These are phyloP conservation scores for Hymenotorrendiella dingleyae DNA, from an alignment of 2,329 filamentous ascomycete genomes.

Conservation along the genomic window DNA sequence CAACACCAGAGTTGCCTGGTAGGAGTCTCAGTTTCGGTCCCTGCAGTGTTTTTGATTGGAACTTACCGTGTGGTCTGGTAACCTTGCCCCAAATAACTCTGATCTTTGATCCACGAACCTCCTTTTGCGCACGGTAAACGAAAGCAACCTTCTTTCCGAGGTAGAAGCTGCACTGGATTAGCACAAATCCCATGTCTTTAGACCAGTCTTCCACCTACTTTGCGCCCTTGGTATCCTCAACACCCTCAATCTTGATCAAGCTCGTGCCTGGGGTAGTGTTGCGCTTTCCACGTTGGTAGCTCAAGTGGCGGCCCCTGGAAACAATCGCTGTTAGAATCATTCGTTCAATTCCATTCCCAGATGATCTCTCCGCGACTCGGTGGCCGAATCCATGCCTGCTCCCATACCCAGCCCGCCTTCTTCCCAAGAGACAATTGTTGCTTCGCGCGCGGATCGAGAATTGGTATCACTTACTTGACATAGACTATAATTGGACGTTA, in stretches of 20 bases:
- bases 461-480: constrained; percentile 68
- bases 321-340: constrained; percentile 18
- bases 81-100: constrained; percentile 99
- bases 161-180: constrained; percentile 63
- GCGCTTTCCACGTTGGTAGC: constrained; percentile 94
- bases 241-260: constrained; percentile 98
- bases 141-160: constrained; percentile 98
- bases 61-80: constrained; percentile 85
- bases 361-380: constrained; percentile 5
- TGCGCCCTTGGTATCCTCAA: constrained; percentile 83
- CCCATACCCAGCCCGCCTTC: not conserved
- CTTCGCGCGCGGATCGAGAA: constrained; percentile 6
- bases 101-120: constrained; percentile 97
- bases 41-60: not conserved
- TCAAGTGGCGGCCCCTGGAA: constrained; percentile 90
- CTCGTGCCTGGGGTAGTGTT: constrained; percentile 84
- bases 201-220: constrained; percentile 51
- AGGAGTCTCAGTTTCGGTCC: constrained; percentile 11
- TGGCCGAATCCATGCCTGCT: not conserved
- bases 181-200: constrained; percentile 3
- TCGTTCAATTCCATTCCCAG: constrained; percentile 5
- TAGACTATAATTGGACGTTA: constrained; percentile 56
- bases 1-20: constrained; percentile 93
- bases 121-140: constrained; percentile 93
- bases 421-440: constrained; percentile 4